Conservation (phyloP, 2,329 filamentous ascomycete species). For the Fusarium pilosicola region DNA sequence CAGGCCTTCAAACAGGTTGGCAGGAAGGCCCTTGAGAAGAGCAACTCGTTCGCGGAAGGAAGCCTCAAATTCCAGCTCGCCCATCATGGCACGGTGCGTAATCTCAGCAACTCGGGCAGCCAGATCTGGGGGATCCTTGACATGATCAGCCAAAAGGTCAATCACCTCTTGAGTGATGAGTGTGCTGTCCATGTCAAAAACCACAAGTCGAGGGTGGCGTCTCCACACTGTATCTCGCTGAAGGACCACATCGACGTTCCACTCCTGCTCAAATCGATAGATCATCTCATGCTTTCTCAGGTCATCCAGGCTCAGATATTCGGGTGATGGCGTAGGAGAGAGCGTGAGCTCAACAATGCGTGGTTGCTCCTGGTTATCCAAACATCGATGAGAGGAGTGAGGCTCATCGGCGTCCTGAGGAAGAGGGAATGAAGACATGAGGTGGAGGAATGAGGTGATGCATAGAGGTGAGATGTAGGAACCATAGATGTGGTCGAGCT, state of each 20-base stretch:
- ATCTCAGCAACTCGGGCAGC: constrained; percentile 86
- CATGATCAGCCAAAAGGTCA: constrained; percentile 87
- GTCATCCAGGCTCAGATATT: constrained; percentile 74
- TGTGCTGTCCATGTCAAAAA: constrained; percentile 99
- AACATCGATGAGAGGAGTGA: constrained; percentile 70
- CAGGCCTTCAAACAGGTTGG: constrained; percentile 81
- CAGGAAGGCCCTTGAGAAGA: constrained; percentile 82
- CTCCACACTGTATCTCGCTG: constrained; percentile 79
- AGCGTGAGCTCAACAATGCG: constrained; percentile 74
- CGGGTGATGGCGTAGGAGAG: constrained; percentile 66
- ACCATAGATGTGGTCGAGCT: constrained; percentile 73
- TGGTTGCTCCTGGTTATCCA: constrained; percentile 69
- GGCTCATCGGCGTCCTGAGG: constrained; percentile 62
- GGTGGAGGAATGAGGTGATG: constrained; percentile 72
- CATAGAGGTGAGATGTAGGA: constrained; percentile 73
- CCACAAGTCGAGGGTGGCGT: constrained; percentile 83
- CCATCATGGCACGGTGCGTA: constrained; percentile 93
- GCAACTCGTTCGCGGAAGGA: constrained; percentile 84
- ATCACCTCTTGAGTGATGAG: constrained; percentile 98
- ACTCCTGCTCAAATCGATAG: constrained; percentile 85
- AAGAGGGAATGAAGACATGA: constrained; percentile 71
- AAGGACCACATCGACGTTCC: constrained; percentile 86
- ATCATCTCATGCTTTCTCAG: constrained; percentile 83
- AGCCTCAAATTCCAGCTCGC: constrained; percentile 90
- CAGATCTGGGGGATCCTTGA: constrained; percentile 75